Conservation (phyloP, 1,139 yeast genomes). For the Magnusiomyces suaveolens region DNA sequence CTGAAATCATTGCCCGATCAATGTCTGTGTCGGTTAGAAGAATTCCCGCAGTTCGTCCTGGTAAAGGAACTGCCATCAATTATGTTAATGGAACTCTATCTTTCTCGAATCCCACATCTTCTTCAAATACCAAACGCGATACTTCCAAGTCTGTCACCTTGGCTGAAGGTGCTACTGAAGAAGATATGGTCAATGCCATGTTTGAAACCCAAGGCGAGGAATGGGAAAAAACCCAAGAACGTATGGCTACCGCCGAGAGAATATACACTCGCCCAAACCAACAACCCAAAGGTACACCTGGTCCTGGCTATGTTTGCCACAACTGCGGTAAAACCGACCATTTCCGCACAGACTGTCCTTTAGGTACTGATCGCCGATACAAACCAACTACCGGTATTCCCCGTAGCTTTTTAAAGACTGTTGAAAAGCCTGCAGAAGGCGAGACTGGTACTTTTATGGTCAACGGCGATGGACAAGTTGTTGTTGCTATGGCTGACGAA, state of each 20-base stretch:
- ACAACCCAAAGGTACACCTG: slow-evolving; percentile 52
- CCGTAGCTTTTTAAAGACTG: slow-evolving; percentile 76
- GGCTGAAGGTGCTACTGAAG: slow-evolving; percentile 61
- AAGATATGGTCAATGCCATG: slow-evolving; percentile 81
- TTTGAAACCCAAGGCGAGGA: slow-evolving; percentile 91
- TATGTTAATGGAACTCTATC: slow-evolving; percentile 69
- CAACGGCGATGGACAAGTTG: slow-evolving; percentile 92
- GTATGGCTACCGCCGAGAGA: slow-evolving; percentile 49
- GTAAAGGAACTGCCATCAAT: slow-evolving; percentile 46
- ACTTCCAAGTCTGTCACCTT: slow-evolving; percentile 23
- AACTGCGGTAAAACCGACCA: slow-evolving; percentile 96
- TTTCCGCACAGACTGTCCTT: slow-evolving; percentile 94
- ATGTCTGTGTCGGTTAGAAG: slow-evolving; percentile 73
- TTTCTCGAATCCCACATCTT: slow-evolving; percentile 16
- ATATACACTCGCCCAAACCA: slow-evolving; percentile 27
- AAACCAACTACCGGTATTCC: slow-evolving; percentile 97
- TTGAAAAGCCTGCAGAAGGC: slow-evolving; percentile 58
- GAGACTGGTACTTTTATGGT: slow-evolving; percentile 72
- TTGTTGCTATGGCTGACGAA: slow-evolving; percentile 86
- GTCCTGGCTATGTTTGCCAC: slow-evolving; percentile 94
- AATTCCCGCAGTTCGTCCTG: slow-evolving; percentile 58
- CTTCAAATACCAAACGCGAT: slow-evolving; percentile 22
- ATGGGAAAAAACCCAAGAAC: too few species aligned
- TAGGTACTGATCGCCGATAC: slow-evolving; percentile 78
- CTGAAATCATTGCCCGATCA: slow-evolving; percentile 74